Conservation (phyloP, 176 grass and related monocot genomes). For the Melocanna baccifera region DNA sequence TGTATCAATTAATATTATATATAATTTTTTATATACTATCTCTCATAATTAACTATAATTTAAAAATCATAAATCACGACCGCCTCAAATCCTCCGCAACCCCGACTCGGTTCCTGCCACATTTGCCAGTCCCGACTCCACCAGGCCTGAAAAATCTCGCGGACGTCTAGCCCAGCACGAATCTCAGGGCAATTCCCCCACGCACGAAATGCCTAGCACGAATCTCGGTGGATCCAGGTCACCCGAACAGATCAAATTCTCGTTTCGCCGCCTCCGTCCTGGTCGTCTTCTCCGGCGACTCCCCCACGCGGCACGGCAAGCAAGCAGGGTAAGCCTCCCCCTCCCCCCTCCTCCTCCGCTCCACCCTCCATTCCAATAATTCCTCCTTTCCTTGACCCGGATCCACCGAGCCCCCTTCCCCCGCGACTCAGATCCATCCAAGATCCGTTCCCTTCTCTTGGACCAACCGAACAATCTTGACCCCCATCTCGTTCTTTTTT, state of each 20-base stretch:
- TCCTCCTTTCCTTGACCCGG: not conserved
- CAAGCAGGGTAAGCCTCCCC: not conserved
- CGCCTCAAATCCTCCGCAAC: too few species aligned
- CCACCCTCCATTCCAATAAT: not conserved
- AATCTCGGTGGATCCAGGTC: too few species aligned
- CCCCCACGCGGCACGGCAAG: not conserved
- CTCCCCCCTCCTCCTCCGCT: not conserved
- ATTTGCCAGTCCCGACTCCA: too few species aligned
- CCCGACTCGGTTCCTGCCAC: too few species aligned
- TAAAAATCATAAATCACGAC: too few species aligned
- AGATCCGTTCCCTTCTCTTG: conserved; percentile 5
- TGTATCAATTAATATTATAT: too few species aligned
- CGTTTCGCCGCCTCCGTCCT: not conserved
- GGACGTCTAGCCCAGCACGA: too few species aligned
- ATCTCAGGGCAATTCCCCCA: too few species aligned
- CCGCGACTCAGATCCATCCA: not conserved
- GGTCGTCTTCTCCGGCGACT: conserved; percentile 15
- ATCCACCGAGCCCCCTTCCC: not conserved
- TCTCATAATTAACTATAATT: too few species aligned
- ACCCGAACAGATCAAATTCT: not conserved
- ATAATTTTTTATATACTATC: too few species aligned
- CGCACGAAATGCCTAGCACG: too few species aligned
- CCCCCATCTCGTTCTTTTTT: not conserved
- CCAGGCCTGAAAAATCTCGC: too few species aligned
- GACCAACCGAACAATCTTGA: not conserved